Evolutionary conservation across 306 rosid genomes (phyloP).

Genomic region (Castanospermum australe): DNA sequence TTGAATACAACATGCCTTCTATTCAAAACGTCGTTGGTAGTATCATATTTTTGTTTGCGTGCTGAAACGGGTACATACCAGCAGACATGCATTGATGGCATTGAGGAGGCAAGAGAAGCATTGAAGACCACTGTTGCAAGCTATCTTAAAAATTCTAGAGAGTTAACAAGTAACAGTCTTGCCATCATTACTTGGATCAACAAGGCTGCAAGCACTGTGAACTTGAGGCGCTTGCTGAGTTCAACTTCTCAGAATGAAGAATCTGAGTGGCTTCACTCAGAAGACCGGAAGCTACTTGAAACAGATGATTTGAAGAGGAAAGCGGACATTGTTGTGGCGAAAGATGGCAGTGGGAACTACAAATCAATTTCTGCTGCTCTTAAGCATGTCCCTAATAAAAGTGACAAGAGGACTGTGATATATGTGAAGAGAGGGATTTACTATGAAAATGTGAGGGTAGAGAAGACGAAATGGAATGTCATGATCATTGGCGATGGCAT

Average conservation of each 20-base stretch:
- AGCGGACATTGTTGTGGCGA: slow-evolving; percentile 47
- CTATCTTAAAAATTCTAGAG: slow-evolving; percentile 57
- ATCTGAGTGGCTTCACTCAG: slow-evolving; percentile 33
- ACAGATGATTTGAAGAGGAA: slow-evolving; percentile 23
- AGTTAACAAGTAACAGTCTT: slow-evolving; percentile 72
- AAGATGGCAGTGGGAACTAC: slow-evolving; percentile 56
- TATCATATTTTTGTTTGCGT: neutral
- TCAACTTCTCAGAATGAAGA: slow-evolving; percentile 2
- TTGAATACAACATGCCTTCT: too few species aligned
- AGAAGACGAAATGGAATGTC: slow-evolving; percentile 68
- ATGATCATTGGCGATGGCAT: slow-evolving; percentile 80
- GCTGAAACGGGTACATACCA: slow-evolving; percentile 55
- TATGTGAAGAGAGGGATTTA: slow-evolving; percentile 71
- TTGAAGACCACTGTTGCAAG: neutral
- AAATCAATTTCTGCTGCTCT: slow-evolving; percentile 60
- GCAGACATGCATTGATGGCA: slow-evolving; percentile 69
- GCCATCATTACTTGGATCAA: slow-evolving; percentile 65
- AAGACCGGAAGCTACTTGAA: slow-evolving; percentile 28
- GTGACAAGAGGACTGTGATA: slow-evolving; percentile 61
- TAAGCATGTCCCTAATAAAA: slow-evolving; percentile 47
- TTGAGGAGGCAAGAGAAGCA: slow-evolving; percentile 37
- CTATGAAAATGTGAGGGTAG: slow-evolving; percentile 63
- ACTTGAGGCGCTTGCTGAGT: slow-evolving; percentile 28
- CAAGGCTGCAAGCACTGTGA: slow-evolving; percentile 27
- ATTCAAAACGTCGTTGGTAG: too few species aligned